Evolutionary conservation across 2,329 filamentous ascomycete genomes (phyloP).

Genomic region (Biscogniauxia marginata): DNA sequence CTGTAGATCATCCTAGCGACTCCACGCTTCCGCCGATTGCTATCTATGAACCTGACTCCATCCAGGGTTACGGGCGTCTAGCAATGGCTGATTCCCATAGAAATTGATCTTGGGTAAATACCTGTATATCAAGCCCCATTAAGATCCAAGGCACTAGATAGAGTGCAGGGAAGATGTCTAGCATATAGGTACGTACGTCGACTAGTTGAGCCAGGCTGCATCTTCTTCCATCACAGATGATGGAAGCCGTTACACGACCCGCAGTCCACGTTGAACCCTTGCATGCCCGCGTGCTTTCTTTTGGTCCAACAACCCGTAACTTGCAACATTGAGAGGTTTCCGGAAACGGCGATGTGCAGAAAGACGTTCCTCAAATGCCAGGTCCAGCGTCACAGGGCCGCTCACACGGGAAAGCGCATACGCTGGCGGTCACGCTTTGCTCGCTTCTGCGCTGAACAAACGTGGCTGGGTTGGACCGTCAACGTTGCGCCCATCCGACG

Average conservation of each 20-base stretch:
- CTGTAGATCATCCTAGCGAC: background rate
- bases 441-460: background rate
- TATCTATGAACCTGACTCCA: background rate
- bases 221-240: background rate
- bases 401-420: background rate
- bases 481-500: background rate
- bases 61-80: background rate
- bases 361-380: background rate
- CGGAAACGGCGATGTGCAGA: background rate
- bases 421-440: background rate
- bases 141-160: background rate
- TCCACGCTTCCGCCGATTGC: background rate
- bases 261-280: background rate
- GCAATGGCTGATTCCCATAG: background rate
- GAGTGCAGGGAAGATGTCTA: background rate
- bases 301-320: background rate
- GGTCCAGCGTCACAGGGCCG: background rate
- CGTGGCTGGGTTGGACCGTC: background rate
- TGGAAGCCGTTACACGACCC: background rate
- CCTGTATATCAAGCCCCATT: background rate
- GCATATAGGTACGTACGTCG: background rate
- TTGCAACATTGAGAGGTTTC: background rate
- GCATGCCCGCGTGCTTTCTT: background rate
- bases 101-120: background rate
- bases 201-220: background rate